These are phyloP conservation scores for Tetrapisispora taiwanensis DNA, from an alignment of 805 yeast species.

Conservation along the genomic window DNA sequence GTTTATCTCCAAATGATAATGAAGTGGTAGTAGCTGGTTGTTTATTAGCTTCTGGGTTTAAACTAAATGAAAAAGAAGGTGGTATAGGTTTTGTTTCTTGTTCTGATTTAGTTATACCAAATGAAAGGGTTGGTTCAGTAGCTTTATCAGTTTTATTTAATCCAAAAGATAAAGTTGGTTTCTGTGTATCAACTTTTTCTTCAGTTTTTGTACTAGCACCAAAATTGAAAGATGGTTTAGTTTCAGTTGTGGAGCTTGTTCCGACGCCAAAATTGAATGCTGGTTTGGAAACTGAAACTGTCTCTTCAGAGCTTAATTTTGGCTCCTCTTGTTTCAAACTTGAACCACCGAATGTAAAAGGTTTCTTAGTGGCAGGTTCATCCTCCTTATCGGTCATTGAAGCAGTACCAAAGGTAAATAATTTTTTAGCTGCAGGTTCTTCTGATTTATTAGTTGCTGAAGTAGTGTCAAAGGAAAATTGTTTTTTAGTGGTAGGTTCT, in stretches of 20 bases:
- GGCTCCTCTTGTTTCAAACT: neutral
- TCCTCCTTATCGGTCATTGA: neutral
- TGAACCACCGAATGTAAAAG: slow-evolving; percentile 4
- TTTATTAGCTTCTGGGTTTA: slow-evolving; percentile 4
- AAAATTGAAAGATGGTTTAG: slow-evolving; percentile 6
- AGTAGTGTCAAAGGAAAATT: neutral
- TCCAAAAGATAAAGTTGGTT: slow-evolving; percentile 1
- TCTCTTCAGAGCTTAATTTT: neutral
- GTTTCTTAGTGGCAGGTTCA: neutral
- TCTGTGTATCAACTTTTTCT: slow-evolving; percentile 1
- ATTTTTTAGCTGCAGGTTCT: neutral
- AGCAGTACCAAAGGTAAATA: slow-evolving; percentile 1
- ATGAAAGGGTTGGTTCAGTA: neutral
- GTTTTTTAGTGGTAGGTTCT: neutral
- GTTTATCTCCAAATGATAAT: slow-evolving; percentile 19
- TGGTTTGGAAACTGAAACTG: neutral
- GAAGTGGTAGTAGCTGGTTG: neutral
- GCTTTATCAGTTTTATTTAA: neutral
- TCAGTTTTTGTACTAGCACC: neutral
- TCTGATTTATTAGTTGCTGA: neutral
- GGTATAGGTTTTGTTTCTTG: neutral
- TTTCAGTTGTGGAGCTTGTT: slow-evolving; percentile 5
- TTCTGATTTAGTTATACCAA: neutral
- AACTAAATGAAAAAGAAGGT: slow-evolving; percentile 13
- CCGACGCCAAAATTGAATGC: slow-evolving; percentile 17